Evolutionary conservation across 1,284 basidiomycete genomes (phyloP), one percentile per base, ranked within the genome.

Genomic region (Coniferiporia weirii): DNA sequence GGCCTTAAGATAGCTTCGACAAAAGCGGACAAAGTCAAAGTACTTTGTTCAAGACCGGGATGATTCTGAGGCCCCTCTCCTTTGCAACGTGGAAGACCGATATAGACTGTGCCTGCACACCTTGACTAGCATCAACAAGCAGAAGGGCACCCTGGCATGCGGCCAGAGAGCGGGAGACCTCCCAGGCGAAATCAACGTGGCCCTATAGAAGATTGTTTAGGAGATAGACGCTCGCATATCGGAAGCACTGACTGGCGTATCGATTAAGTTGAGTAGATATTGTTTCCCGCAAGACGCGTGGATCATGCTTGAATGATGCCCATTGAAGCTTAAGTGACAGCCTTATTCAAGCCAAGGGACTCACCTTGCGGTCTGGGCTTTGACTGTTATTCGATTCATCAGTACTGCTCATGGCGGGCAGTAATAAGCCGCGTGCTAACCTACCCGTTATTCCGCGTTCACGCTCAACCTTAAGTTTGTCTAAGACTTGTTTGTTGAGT

Each of bases 141-240:
- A 99, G 76, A 51, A 99, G 72, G 3, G 94, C 96, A 17, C 95
- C 95, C 74, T 99, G 93, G 66, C 93, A 98, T 36, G 95, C 95
- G 1, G 93, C 88, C 27, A 99, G 76, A 46, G 92, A 95, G 50
- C 97, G 84, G 13, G 93, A 90, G 9, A 99, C 94, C 73, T 99
- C 97, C 85, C 95, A 96, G 61, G 91, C 84, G 73, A 98, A 98
- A 75, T 98, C 95, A 52, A 97, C 95, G 73, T 98, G 95, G 3
- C 95, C 95, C 85, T 89, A 20, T 9, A 8, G 34, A 49, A 53
- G n/a, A n/a, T 63, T 13, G 52, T 56, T 50, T 36, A 34, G 46
- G 35, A 15, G 48, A 58, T 20, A 8, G 34, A 5, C 47, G 40
- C 51, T 35, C 49, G 47, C 43, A 35, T 32, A 32, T 40, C 27